Base-by-base conservation (phyloP, 1,284 basidiomycete genomes). In the Ceratobasidium sp. region DNA sequence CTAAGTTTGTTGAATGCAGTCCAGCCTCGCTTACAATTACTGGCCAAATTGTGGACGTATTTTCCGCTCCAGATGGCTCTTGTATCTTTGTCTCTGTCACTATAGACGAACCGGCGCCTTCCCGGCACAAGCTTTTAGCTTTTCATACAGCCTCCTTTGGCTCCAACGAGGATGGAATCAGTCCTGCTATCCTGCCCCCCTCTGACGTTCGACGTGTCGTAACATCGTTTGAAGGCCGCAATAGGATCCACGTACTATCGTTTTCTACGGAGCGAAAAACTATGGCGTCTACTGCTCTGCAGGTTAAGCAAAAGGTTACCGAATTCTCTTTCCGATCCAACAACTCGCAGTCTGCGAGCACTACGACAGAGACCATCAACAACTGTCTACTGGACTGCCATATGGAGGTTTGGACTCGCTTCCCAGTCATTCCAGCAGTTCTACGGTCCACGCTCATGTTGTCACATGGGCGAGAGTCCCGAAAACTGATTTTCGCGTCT, bases 391-490 rank as follows among this genome's bases (percentile, higher is more conserved):
- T 92, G 7, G 89, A 91, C 77, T 91, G 90, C 72, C 88, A 90
- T 77, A 82, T 86, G 0, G 90, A 92, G n/a, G 88, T 91, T 61
- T 92, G 91, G 91, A 89, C 87, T 3, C 88, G 90, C 1, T 92
- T 90, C 81, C 91, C 91, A 0, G 90, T 92, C 9, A 81, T 90
- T 0, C 86, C 91, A 1, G 89, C 90, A 0, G 86, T 92, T 44
- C 86, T 86, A 56, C 86, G 77, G 10, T 64, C 39, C n/a, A 88
- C 87, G 0, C 86, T 89, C 33, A 33, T 33, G n/a, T 84, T 86
- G 0, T 85, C 85, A 2, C 80, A 82, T 39, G 81, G 82, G 6
- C 81, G 86, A 33, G 81, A 82, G 18, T 79, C 79, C 2, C 85
- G 84, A 28, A 55, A 49, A 84, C 83, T 1, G 83, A 89, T 13